These are phyloP conservation scores for Terana coerulea DNA, from an alignment of 768 basidiomycete species.

Conservation along the genomic window DNA sequence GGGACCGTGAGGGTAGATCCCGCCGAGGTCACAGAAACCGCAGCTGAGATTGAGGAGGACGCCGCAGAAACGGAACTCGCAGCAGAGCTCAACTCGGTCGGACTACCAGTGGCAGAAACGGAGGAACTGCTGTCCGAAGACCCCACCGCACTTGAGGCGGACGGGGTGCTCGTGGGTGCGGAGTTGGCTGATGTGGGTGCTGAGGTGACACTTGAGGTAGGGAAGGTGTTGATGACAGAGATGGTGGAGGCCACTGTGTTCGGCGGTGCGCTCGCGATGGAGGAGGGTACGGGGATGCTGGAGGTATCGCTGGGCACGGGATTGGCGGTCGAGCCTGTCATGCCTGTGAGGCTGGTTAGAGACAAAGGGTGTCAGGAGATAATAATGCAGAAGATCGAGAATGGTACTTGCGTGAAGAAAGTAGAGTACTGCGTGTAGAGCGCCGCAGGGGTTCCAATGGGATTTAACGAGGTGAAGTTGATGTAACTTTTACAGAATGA, in stretches of 20 bases:
- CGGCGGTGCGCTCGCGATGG: conserved; percentile 22
- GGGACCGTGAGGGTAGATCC: no score
- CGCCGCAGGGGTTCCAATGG: conserved; percentile 15
- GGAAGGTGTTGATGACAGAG: conserved; percentile 33
- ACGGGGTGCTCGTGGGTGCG: no score
- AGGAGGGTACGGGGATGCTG: conserved; percentile 36
- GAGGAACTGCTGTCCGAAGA: no score
- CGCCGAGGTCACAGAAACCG: no score
- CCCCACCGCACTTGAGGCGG: no score
- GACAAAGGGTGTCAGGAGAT: conserved; percentile 7
- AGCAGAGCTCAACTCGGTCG: no score
- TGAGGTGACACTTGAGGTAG: conserved; percentile 6
- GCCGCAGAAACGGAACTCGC: no score
- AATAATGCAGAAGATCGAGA: background rate
- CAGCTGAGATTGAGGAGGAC: no score
- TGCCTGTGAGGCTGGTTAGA: conserved; percentile 44
- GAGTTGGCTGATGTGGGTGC: background rate
- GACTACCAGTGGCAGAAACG: no score
- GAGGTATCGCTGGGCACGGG: conserved; percentile 49
- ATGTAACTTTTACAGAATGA: conserved; percentile 47
- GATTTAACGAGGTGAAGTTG: conserved; percentile 44
- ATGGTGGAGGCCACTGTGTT: conserved; percentile 24
- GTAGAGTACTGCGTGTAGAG: conserved; percentile 37
- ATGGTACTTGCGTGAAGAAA: conserved; percentile 41
- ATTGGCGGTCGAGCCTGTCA: conserved; percentile 55